Percentiles rank a stretch among this genome's conserved stretches.
These are phyloP conservation scores for Pleurostoma richardsiae DNA, from an alignment of 2,329 filamentous ascomycete species.

Conservation along the genomic window DNA sequence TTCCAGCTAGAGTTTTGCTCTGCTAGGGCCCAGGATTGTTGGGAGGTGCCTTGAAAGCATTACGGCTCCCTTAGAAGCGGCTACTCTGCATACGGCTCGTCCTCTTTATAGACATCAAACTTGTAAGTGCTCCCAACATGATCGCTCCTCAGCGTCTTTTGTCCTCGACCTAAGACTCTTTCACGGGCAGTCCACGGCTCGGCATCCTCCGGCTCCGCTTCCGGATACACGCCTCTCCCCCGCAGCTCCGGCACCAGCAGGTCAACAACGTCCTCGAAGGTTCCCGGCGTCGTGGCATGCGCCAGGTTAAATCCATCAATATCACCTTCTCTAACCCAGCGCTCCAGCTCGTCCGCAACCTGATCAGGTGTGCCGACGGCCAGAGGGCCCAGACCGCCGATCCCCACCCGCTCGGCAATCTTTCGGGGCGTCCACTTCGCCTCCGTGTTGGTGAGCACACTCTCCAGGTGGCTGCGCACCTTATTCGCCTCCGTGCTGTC, in stretches of 20 bases:
- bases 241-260: slow-evolving; percentile 40
- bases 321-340: slow-evolving; percentile 29
- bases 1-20: no score
- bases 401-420: slow-evolving; percentile 36
- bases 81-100: slow-evolving; percentile 24
- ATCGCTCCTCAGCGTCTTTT: slow-evolving; percentile 48
- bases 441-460: slow-evolving; percentile 32
- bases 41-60: no score
- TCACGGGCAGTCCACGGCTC: slow-evolving; percentile 43
- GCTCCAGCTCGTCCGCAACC: slow-evolving; percentile 40
- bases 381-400: slow-evolving; percentile 42
- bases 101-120: slow-evolving; percentile 56
- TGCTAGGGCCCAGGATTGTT: no score
- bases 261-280: slow-evolving; percentile 44
- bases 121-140: slow-evolving; percentile 55
- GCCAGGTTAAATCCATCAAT: slow-evolving; percentile 27
- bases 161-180: slow-evolving; percentile 56
- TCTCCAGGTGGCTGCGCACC: slow-evolving; percentile 32
- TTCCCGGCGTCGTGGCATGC: slow-evolving; percentile 43
- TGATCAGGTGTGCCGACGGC: slow-evolving; percentile 35
- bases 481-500: slow-evolving; percentile 42
- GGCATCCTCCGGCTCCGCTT: slow-evolving; percentile 22
- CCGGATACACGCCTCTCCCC: slow-evolving; percentile 28
- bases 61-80: no score
- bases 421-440: slow-evolving; percentile 37